Conservation (phyloP, 129 eudicot species). For the Pseudognaphalium luteoalbum region DNA sequence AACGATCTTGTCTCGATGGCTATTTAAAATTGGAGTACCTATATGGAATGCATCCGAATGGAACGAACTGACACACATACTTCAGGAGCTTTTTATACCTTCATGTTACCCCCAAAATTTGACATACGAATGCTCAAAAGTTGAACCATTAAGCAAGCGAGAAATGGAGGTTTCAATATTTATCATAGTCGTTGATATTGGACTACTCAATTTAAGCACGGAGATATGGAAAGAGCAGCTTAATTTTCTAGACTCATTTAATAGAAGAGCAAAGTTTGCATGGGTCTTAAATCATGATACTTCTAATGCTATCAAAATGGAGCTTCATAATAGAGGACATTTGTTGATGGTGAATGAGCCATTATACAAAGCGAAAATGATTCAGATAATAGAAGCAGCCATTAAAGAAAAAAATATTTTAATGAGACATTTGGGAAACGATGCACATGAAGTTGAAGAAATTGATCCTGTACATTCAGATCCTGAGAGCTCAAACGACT, state of each 20-base stretch:
- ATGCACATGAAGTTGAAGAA: constrained; percentile 57
- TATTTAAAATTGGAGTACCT: constrained; percentile 49
- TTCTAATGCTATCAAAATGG: constrained; percentile 64
- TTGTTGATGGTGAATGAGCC: constrained; percentile 76
- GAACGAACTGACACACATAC: constrained; percentile 82
- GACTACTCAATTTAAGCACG: constrained; percentile 72
- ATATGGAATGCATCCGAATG: constrained; percentile 78
- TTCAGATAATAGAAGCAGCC: constrained; percentile 81
- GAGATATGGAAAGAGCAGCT: constrained; percentile 88
- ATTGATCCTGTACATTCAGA: constrained; percentile 60
- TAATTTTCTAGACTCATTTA: constrained; percentile 55
- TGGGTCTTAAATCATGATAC: constrained; percentile 92
- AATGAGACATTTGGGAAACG: constrained; percentile 32
- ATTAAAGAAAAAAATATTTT: constrained; percentile 41
- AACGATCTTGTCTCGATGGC: constrained; percentile 63
- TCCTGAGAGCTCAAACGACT: constrained; percentile 58
- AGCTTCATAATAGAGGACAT: constrained; percentile 82
- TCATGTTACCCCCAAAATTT: constrained; percentile 32
- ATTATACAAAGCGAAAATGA: constrained; percentile 71
- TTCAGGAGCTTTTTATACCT: constrained; percentile 55
- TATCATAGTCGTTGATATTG: constrained; percentile 73
- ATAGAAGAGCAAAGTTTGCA: constrained; percentile 62
- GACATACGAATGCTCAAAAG: constrained; percentile 30
- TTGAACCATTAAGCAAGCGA: constrained; percentile 29
- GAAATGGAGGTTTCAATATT: constrained; percentile 40